Base-by-base conservation (phyloP, 2,329 filamentous ascomycete genomes). In the Xylariaceae sp. region DNA sequence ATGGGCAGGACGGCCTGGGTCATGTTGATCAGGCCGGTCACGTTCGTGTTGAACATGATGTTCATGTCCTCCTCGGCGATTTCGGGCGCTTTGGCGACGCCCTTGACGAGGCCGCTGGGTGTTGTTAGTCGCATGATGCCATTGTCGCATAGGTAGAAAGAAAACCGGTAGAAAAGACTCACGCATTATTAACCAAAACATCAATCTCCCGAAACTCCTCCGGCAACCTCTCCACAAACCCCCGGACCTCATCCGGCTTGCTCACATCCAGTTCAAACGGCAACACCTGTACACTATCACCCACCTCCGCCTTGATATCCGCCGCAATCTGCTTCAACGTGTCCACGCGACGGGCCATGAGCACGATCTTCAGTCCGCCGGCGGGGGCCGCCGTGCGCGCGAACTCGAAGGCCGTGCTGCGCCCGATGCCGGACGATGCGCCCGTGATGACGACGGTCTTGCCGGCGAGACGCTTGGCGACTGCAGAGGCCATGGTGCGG, bases 101-200 rank as follows among this genome's bases (percentile, higher is more conserved):
- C 92, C 75, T 89, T 93, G 62, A 96, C 93, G 17, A 97, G 83
- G 48, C 93, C 93, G 52, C 90, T 94, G 65, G 56, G 15, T 10
- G 11, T 30, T 13, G 10, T 55, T 23, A 51, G 23, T 37, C 17
- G 4, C 34, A 42, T 45, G 2, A n/a, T n/a, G n/a, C n/a, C n/a
- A n/a, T n/a, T n/a, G n/a, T n/a, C n/a, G n/a, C n/a, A n/a, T n/a
- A n/a, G n/a, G n/a, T n/a, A n/a, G n/a, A n/a, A n/a, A n/a, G n/a
- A n/a, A n/a, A n/a, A n/a, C n/a, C n/a, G n/a, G n/a, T n/a, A n/a
- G 23, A 30, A 30, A 30, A 5, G 5, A 30, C 88, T 73, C 75
- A 95, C 90, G 93, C 93, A 80, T 97, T 97, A 78, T 99, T 99
- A 30, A 99, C 90, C 61, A 99, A 77, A 2, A 97, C 82, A 73